Base-by-base conservation (phyloP, 805 yeast species). In the Nakazawaea siamensis region DNA sequence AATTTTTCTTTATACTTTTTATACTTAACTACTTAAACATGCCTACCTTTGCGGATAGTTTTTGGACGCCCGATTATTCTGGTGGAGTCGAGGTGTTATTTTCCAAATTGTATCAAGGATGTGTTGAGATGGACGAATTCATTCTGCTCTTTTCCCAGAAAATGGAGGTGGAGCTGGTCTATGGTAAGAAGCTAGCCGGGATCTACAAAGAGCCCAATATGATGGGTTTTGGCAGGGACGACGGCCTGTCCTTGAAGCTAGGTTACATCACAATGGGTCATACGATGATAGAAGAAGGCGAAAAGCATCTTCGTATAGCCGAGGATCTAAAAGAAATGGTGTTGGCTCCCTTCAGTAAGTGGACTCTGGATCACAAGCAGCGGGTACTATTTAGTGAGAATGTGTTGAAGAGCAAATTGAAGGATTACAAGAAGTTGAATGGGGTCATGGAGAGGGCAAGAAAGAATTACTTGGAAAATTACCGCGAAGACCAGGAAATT, bases 401-500 rank as follows among this genome's bases (percentile, higher is more conserved):
- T 38, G 62, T 66, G 4, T 56, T 84, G 27, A 55, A 59, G 33
- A 64, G 59, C 15, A 75, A 73, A 43, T 64, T 73, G 29, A 69
- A 68, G 44, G 62, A 57, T 31, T 81, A 73, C 52, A 71, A 72
- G 31, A 63, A 57, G 34, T 66, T 61, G 26, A 57, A 64, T 42
- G 51, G 54, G 11, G 54, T 56, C 24, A 73, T 78, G 34, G 81
- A 73, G 29, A 65, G 67, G 43, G 63, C 70, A 42, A 48, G 64
- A 29, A 85, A 76, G 52, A 70, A 68, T 38, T 85, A 85, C 53
- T 83, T 80, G 64, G 81, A 77, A 55, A 80, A 79, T 50, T 83
- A 92, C 54, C 62, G 94, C 34, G 59, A 74, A 40, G 62, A 81
- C 35, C 94, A 84, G 52, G 84, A 80, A n/a, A n/a, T n/a, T n/a